These are phyloP conservation scores for Schizosaccharomyces cryophilus DNA, from an alignment of 805 yeast genomes.

Conservation along the genomic window DNA sequence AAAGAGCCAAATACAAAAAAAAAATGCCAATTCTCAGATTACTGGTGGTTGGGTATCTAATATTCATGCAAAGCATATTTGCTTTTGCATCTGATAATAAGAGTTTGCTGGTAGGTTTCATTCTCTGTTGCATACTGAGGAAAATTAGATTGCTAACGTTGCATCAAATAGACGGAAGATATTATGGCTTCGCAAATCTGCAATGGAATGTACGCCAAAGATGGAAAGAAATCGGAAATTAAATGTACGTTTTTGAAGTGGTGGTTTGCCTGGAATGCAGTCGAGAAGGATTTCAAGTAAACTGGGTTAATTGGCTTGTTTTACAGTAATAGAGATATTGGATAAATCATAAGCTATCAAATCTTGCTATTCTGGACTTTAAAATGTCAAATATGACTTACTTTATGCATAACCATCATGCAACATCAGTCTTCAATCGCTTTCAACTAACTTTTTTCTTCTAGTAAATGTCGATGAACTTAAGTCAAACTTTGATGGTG, in stretches of 20 bases:
- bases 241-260: not conserved
- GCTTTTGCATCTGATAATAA: not conserved
- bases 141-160: not conserved
- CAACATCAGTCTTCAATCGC: too few species aligned
- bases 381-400: too few species aligned
- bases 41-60: not conserved
- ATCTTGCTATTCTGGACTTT: too few species aligned
- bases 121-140: not conserved
- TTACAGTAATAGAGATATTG: too few species aligned
- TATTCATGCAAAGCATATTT: not conserved
- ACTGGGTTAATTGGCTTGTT: too few species aligned
- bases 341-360: too few species aligned
- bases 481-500: constrained; percentile 9
- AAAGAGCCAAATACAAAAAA: not conserved
- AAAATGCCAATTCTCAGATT: not conserved
- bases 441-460: not conserved
- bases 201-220: not conserved
- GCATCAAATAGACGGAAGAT: not conserved
- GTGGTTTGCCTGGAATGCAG: not conserved
- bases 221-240: not conserved
- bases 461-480: not conserved
- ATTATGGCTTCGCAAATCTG: not conserved
- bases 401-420: too few species aligned
- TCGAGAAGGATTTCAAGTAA: too few species aligned
- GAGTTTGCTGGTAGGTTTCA: not conserved